Evolutionary conservation across 345 rosid species (phyloP), one percentile per base, ranked within the genome.

Genomic region (Brassica nigra): DNA sequence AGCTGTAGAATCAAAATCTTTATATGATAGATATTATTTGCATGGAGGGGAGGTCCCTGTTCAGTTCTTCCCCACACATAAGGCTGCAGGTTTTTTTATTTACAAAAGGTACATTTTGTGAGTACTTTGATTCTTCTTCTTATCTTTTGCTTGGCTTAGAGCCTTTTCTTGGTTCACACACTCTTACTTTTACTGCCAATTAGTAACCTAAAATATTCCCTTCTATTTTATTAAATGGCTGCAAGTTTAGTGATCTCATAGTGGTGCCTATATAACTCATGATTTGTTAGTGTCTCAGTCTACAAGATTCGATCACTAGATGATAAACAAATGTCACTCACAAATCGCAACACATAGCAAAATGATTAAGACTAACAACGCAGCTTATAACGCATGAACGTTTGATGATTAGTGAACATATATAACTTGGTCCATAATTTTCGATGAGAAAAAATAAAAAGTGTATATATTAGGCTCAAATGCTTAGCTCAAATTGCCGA

Each of bases 21-120:
- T 73, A 73, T 20, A 79, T 73, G 82, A 79, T 61, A 67, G 77
- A 61, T 73, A 79, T 67, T 66, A 68, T 79, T 73, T 74, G 58
- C 70, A 68, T 61, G 70, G 37, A 68, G 64, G 54, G 73, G 73
- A 78, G 62, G 74, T 67, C 44, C 42, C 28, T 59, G 62, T 73
- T 79, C 11, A 57, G 55, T 66, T 78, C 68, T 6, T 37, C 47
- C 61, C 61, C 63, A 73, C 10, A 31, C 39, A 54, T 59, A 59
- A 72, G 44, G 73, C 73, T 73, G 49, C 12, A 12, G 68, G 44
- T 58, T 54, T 54, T 36, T 29, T 29, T 15, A 27, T 80, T 75
- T 75, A 69, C 76, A 74, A 74, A 75, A 80, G 70, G 83, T 75
- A 80, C 75, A 80, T 68, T 63, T 69, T 29, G 11, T 3, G 59